Percentiles rank a stretch among this genome's conserved stretches.
Evolutionary conservation across 2,329 filamentous ascomycete genomes (phyloP).

Genomic region (Triangularia verruculosa): DNA sequence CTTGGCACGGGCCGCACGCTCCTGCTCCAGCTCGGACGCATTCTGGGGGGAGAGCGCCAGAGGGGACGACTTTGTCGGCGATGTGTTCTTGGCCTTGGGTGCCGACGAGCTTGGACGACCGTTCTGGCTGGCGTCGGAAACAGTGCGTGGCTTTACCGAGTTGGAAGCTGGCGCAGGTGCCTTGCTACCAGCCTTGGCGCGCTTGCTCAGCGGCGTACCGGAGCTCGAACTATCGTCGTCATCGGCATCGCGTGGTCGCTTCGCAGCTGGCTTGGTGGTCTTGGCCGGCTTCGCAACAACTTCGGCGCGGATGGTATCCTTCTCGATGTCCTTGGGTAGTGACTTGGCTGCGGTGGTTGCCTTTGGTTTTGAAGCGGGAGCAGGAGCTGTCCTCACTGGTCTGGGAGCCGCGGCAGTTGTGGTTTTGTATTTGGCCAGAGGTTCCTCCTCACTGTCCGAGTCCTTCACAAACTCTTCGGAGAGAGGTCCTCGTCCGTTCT

Average conservation of each 20-base stretch:
- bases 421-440: constrained; percentile 28
- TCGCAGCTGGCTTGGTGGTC: constrained; percentile 35
- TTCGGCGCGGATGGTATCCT: constrained; percentile 34
- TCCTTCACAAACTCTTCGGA: constrained; percentile 57
- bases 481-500: constrained; percentile 42
- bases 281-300: constrained; percentile 31
- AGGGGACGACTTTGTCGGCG: constrained; percentile 57
- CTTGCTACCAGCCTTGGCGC: constrained; percentile 44
- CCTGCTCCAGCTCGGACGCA: constrained; percentile 58
- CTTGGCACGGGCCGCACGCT: constrained; percentile 33
- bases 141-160: constrained; percentile 41
- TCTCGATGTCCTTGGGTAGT: constrained; percentile 20
- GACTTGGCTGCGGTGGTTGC: constrained; percentile 30
- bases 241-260: constrained; percentile 52
- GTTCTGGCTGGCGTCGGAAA: constrained; percentile 47
- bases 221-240: constrained; percentile 60
- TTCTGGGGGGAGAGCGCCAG: constrained; percentile 65
- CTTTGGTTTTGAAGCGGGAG: constrained; percentile 36
- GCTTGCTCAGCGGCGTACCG: constrained; percentile 55
- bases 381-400: constrained; percentile 25
- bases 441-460: constrained; percentile 52
- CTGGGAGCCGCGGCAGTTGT: constrained; percentile 12
- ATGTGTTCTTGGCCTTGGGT: constrained; percentile 34
- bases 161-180: constrained; percentile 12
- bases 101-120: constrained; percentile 37